Conservation (phyloP, 2,329 filamentous ascomycete genomes). For the Epichloe baconii region DNA sequence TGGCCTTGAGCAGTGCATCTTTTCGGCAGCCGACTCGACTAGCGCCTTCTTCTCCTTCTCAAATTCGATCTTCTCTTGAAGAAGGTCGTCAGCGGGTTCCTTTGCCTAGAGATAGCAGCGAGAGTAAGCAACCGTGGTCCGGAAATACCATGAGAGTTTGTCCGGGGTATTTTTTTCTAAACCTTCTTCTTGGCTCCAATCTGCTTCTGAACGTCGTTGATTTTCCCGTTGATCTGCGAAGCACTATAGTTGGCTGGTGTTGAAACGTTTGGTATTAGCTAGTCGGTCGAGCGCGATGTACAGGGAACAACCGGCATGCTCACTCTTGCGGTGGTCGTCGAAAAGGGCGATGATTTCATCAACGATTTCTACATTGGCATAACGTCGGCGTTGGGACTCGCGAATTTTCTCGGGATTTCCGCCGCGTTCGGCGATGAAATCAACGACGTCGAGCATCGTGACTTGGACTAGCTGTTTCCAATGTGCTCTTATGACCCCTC, state of each 20-base stretch:
- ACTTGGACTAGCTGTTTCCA: not conserved
- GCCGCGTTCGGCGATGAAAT: constrained; percentile 76
- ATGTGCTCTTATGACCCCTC: not conserved
- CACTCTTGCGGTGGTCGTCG: constrained; percentile 70
- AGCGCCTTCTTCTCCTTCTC: constrained; percentile 73
- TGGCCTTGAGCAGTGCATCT: constrained; percentile 57
- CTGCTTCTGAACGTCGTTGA: constrained; percentile 81
- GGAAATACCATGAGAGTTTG: not conserved
- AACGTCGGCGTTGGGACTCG: constrained; percentile 75
- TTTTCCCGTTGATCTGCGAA: constrained; percentile 68
- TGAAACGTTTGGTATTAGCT: not conserved
- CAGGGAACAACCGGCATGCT: constrained; percentile 9
- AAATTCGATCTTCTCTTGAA: constrained; percentile 64
- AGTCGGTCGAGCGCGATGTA: not conserved
- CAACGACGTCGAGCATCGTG: constrained; percentile 61
- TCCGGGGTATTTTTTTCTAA: constrained; percentile 1
- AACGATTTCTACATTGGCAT: constrained; percentile 69
- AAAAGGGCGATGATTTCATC: constrained; percentile 83
- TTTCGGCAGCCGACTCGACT: constrained; percentile 60
- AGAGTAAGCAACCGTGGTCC: not conserved
- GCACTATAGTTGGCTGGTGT: constrained; percentile 52
- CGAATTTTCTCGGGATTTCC: constrained; percentile 85
- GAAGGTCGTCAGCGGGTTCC: constrained; percentile 69
- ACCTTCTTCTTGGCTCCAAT: constrained; percentile 88
- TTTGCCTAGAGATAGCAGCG: constrained; percentile 46